These are phyloP conservation scores for Stachybotrys elegans DNA, from an alignment of 2,329 filamentous ascomycete genomes.

Conservation along the genomic window DNA sequence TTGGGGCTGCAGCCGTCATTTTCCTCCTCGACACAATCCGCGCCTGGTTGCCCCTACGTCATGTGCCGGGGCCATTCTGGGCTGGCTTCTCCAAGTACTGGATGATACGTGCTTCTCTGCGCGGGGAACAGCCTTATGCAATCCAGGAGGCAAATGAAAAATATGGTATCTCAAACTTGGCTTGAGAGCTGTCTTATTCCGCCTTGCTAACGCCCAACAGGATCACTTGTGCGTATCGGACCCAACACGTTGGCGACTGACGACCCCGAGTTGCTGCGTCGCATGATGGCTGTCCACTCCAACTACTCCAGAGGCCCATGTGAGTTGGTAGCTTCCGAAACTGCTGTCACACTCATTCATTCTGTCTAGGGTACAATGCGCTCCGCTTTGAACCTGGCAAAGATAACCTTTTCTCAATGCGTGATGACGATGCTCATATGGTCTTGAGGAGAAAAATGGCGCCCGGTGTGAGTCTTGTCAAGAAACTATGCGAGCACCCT, in stretches of 20 bases:
- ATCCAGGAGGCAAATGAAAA: constrained; percentile 19
- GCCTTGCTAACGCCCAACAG: constrained; percentile 10
- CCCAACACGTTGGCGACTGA: constrained; percentile 29
- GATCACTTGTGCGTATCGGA: constrained; percentile 28
- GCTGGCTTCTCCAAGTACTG: constrained; percentile 27
- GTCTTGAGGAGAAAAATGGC: constrained; percentile 40
- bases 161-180: constrained; percentile 15
- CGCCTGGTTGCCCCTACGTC: constrained; percentile 25
- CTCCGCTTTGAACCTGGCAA: constrained; percentile 22
- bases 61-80: constrained; percentile 28
- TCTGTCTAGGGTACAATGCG: constrained; percentile 33
- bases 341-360: background rate
- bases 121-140: constrained; percentile 16
- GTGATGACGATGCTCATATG: constrained; percentile 34
- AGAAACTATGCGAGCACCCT: no score
- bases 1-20: constrained; percentile 2
- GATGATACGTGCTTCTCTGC: constrained; percentile 21
- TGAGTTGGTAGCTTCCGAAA: constrained; percentile 7
- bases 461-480: constrained; percentile 30
- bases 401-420: constrained; percentile 26
- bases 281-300: constrained; percentile 27
- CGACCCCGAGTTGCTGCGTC: constrained; percentile 26
- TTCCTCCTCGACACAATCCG: constrained; percentile 11
- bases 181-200: background rate
- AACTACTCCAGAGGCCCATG: constrained; percentile 23